These are phyloP conservation scores for Camellia sinensis DNA, from an alignment of 148 eudicot species.

Conservation along the genomic window DNA sequence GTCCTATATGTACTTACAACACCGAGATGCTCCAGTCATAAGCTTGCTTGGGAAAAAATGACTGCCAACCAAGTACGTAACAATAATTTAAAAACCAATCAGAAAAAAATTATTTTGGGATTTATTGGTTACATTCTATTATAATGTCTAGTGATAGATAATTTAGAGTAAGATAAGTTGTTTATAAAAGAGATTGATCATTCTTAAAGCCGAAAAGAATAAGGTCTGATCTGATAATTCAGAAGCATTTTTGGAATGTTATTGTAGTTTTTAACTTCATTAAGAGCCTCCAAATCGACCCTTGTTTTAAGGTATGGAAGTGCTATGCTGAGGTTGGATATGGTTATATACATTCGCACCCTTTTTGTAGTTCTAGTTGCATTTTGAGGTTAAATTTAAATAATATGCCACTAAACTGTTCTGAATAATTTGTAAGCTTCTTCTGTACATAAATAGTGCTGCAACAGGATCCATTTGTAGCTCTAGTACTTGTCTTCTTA, in stretches of 20 bases:
- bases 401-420: background rate
- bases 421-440: background rate
- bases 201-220: too few species aligned
- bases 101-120: too few species aligned
- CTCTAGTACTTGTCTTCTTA: background rate
- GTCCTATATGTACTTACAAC: background rate
- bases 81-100: background rate
- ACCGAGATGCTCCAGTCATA: background rate
- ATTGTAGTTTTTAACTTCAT: conserved; percentile 2
- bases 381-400: background rate
- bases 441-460: background rate
- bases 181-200: too few species aligned
- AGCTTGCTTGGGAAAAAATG: background rate
- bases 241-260: background rate
- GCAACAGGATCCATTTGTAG: background rate
- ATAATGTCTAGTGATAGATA: too few species aligned
- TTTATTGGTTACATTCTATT: too few species aligned
- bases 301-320: background rate
- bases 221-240: background rate
- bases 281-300: background rate
- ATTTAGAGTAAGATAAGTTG: too few species aligned
- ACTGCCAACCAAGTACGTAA: background rate
- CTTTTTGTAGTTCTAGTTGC: background rate
- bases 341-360: background rate
- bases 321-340: background rate